Conservation (phyloP, 2,329 filamentous ascomycete species). For the Hypoxylon sp. region DNA sequence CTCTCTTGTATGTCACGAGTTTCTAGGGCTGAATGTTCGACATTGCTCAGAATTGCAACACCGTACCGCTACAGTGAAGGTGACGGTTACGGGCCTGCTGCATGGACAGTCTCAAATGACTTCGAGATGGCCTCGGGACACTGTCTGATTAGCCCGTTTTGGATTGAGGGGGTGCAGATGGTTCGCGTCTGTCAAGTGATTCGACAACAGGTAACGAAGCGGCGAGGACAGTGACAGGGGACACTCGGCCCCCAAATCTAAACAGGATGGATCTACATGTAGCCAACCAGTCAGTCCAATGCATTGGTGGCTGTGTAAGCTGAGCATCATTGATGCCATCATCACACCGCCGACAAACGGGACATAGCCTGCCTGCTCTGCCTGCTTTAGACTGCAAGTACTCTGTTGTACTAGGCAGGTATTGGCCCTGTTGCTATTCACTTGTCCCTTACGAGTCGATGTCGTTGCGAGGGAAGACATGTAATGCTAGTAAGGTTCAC, state of each 20-base stretch:
- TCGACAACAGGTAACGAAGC: slow-evolving; percentile 24
- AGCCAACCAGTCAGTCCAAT: slow-evolving; percentile 13
- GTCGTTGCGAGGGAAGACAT: neutral
- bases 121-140: slow-evolving; percentile 4
- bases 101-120: slow-evolving; percentile 40
- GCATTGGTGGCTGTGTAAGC: slow-evolving; percentile 40
- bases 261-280: slow-evolving; percentile 2
- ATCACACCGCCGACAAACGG: slow-evolving; percentile 25
- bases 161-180: slow-evolving; percentile 26
- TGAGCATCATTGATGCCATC: slow-evolving; percentile 28
- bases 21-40: slow-evolving; percentile 41
- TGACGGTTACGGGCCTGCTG: slow-evolving; percentile 26
- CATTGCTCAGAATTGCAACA: slow-evolving; percentile 23
- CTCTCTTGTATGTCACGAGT: slow-evolving; percentile 32
- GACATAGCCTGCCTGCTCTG: slow-evolving; percentile 13
- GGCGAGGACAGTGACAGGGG: slow-evolving; percentile 13
- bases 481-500: neutral
- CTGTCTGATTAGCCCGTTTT: slow-evolving; percentile 28
- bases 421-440: slow-evolving; percentile 1
- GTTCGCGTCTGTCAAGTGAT: slow-evolving; percentile 39
- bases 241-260: slow-evolving; percentile 26
- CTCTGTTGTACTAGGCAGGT: slow-evolving; percentile 16
- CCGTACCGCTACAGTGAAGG: slow-evolving; percentile 30
- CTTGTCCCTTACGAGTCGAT: slow-evolving; percentile 1
- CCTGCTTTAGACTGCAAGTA: slow-evolving; percentile 22